Base-by-base conservation (phyloP, 2,329 filamentous ascomycete species). In the Akanthomyces uredinophilus region DNA sequence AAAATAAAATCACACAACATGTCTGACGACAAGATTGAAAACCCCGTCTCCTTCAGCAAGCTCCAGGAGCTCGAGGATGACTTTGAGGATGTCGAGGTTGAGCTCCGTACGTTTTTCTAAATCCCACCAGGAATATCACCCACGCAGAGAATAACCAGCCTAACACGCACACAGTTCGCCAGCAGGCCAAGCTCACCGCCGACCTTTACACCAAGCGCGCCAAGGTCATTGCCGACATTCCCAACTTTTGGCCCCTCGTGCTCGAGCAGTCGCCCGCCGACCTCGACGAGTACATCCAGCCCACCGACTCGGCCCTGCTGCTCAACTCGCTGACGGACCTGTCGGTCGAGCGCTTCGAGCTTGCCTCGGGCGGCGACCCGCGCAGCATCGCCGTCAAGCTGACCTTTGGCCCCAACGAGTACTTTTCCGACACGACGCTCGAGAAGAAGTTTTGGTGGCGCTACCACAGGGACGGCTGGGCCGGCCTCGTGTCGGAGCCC, bases 371-470 rank as follows among this genome's bases (percentile, higher is more conserved):
- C 64, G 91, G 90, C 70, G 90, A 95, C 71, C 94, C 94, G 24
- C 87, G 92, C 73, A 92, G 87, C 77, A 74, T 98, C 69, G 79
- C 83, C 64, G 85, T 96, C 79, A 87, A 79, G 65, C 92, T 95
- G 71, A 87, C 90, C 70, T 96, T 96, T 76, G 78, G 77, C 64
- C 83, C 87, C 65, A 98, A 98, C 77, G 87, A 92, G 55, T 87
- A 88, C 79, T 96, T 98, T 70, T 83, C 87, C 72, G 83, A 96
- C 78, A 81, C 78, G 60, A 83, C 87, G 60, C 78, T 98, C 54
- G 90, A 94, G 78, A 98, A 98, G 87, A 91, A 90, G 72, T 96
- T 98, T 78, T 94, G 88, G 84, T 92, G 88, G 82, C 87, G 93
- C 67, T 83, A 83, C 73, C 80, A 83, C 64, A 83, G 81, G 72